These are phyloP conservation scores for Cymbidium sinense DNA, from an alignment of 106 monocot genomes.

Conservation along the genomic window DNA sequence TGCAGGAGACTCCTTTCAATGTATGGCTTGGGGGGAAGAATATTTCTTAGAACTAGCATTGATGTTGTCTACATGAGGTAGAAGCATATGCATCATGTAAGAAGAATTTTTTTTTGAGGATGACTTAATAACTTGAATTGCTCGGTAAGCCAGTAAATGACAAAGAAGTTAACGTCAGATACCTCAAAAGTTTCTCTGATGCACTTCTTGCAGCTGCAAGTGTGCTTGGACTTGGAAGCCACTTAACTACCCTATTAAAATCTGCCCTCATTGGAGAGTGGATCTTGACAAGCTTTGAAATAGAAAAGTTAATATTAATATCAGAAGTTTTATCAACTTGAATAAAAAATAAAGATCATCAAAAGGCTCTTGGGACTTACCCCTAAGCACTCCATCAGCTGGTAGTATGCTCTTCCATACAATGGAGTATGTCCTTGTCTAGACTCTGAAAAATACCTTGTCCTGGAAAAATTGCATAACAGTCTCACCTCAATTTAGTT, in stretches of 20 bases:
- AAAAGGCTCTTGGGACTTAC: slow-evolving; percentile 28
- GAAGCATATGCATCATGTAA: background rate
- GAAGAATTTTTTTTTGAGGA: background rate
- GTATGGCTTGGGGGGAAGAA: background rate
- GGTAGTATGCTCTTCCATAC: slow-evolving; percentile 92
- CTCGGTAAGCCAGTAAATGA: background rate
- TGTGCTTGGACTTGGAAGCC: slow-evolving; percentile 47
- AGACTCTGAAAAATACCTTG: slow-evolving; percentile 95
- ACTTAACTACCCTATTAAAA: slow-evolving; percentile 49
- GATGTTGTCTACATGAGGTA: background rate
- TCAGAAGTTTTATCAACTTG: background rate
- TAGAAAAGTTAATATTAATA: background rate
- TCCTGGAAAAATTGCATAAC: slow-evolving; percentile 45
- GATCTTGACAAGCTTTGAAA: slow-evolving; percentile 81
- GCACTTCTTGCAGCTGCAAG: slow-evolving; percentile 72
- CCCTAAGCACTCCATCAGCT: slow-evolving; percentile 98
- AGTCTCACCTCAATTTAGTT: background rate
- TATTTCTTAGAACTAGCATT: background rate
- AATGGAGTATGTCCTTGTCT: slow-evolving; percentile 97
- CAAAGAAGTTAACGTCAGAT: background rate
- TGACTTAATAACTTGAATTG: background rate
- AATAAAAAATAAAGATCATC: slow-evolving; percentile 2
- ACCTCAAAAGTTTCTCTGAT: slow-evolving; percentile 88
- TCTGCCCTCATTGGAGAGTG: slow-evolving; percentile 87
- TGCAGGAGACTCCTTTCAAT: background rate